phyloP scores from a whole-genome alignment of 1,139 yeast species.

The Scheffersomyces illinoinensis region DNA sequence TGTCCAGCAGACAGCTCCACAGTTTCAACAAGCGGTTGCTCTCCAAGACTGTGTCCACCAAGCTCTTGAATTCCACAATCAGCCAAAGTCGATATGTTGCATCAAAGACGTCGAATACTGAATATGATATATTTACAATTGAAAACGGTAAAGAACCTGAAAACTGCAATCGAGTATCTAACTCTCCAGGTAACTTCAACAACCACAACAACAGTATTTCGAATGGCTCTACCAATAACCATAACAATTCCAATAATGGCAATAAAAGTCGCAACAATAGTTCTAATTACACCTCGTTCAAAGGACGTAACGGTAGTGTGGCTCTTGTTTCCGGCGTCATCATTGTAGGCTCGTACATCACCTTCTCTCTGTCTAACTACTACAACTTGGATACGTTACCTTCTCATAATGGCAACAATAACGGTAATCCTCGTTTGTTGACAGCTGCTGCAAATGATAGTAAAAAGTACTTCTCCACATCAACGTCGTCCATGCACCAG shows the following conservation, averaged over 20 bases:
- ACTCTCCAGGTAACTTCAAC: not conserved
- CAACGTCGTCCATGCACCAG: conserved; percentile 44
- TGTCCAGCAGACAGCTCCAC: conserved; percentile 24
- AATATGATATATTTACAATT: not conserved
- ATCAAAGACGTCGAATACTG: not conserved
- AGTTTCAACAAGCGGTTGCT: conserved; percentile 9
- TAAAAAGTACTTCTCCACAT: conserved; percentile 40
- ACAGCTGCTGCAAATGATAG: conserved; percentile 17
- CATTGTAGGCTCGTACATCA: conserved; percentile 46
- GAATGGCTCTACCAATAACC: conserved; percentile 6
- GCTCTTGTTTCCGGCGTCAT: conserved; percentile 48
- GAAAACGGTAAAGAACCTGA: not conserved
- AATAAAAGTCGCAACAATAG: conserved; percentile 1
- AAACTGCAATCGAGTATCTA: not conserved
- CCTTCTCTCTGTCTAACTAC: conserved; percentile 43
- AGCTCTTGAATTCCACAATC: not conserved
- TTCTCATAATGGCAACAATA: conserved; percentile 7
- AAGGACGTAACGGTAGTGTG: conserved; percentile 29
- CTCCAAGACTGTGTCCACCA: not conserved
- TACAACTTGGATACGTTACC: conserved; percentile 46
- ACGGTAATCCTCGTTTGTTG: conserved; percentile 1
- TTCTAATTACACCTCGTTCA: conserved; percentile 9
- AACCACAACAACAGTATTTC: conserved; percentile 8
- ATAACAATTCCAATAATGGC: not conserved
- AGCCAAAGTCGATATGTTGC: not conserved